Percentiles rank a stretch among this genome's conserved stretches.
These are phyloP conservation scores for Letharia columbiana DNA, from an alignment of 495 filamentous ascomycete genomes.

Conservation along the genomic window DNA sequence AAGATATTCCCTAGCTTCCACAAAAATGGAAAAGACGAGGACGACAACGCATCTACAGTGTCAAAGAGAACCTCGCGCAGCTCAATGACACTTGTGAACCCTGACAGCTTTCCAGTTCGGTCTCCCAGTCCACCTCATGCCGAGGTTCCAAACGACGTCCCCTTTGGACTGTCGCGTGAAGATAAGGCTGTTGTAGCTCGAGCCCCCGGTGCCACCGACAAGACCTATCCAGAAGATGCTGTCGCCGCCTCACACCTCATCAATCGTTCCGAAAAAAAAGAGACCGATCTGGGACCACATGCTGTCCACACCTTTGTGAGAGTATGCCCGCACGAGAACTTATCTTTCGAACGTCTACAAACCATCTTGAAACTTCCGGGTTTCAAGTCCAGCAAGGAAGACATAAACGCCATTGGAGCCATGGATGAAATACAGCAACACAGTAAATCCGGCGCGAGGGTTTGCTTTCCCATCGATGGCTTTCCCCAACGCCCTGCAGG, in stretches of 20 bases:
- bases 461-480: too few relatives aligned
- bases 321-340: background rate
- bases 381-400: background rate
- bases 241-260: background rate
- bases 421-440: too few relatives aligned
- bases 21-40: background rate
- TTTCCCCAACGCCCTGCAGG: too few relatives aligned
- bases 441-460: too few relatives aligned
- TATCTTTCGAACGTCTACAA: background rate
- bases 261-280: background rate
- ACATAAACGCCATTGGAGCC: too few relatives aligned
- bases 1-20: background rate
- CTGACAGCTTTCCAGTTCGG: background rate
- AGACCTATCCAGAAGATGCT: background rate
- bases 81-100: background rate
- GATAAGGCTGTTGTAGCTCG: background rate
- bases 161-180: background rate
- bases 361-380: background rate
- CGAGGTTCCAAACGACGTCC: background rate
- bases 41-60: background rate
- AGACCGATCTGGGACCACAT: background rate
- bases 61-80: background rate
- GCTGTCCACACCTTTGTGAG: background rate
- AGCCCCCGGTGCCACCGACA: background rate
- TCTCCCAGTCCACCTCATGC: background rate